Base-by-base conservation (phyloP, 768 basidiomycete genomes). In the Suillus tomentosus region DNA sequence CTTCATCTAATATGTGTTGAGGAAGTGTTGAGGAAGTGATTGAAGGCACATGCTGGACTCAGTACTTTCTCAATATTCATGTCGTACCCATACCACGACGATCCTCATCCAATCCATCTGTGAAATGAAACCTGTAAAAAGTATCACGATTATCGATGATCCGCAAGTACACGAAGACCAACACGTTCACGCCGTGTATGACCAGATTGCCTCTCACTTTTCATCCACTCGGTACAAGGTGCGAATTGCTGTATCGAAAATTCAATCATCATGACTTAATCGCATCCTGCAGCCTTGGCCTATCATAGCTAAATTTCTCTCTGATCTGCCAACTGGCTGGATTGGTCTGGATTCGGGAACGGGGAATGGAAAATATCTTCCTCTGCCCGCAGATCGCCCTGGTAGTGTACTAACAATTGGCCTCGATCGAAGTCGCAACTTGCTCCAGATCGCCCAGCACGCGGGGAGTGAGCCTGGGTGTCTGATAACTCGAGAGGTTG, bases 301-400 rank as follows among this genome's bases (percentile, higher is more conserved):
- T 5, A 85, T 96, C 65, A 89, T 96, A 55, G 83, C 87, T 17
- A 72, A 77, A 48, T 97, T 96, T 74, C 80, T 97, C 31, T 80
- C 84, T 8, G 84, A 82, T 48, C 73, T 97, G 15, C 85, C 90
- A 15, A 78, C 87, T 22, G 90, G 94, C 31, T 93, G 87, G 80
- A 79, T 97, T 42, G 96, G 96, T 13, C 82, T 99, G 31, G 97
- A 99, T 75, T 91, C 94, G 31, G 97, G 97, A 6, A 94, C 94
- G 31, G 97, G 97, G 1, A 99, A 99, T 69, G 97, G 97, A 53
- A 99, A 99, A 82, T 99, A 99, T 78, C 85, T 99, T 2, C 89
- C 92, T 3, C 77, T 93, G 1, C 90, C 91, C 7, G 67, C 76
- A 1, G 87, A 92, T 57, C 81, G 85, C 17, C 87, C 87, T 6